Conservation (phyloP, 352 stramenopile genomes). For the Phytophthora sansomeana region DNA sequence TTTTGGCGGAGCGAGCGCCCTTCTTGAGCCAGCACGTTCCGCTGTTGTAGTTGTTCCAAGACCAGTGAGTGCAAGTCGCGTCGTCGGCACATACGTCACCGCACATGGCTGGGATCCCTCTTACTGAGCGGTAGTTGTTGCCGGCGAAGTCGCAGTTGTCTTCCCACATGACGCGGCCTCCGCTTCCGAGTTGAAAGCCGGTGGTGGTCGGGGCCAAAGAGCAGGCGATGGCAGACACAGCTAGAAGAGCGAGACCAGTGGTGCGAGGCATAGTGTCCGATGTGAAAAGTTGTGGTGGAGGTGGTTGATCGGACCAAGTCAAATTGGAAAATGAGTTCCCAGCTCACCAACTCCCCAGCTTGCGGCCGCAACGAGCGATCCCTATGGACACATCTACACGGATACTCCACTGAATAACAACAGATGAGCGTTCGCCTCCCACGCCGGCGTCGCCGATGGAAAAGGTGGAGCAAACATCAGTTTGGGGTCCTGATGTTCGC, state of each 20-base stretch:
- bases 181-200: slow-evolving; percentile 34
- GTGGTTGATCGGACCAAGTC: slow-evolving; percentile 8
- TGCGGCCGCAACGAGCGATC: neutral
- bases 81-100: slow-evolving; percentile 45
- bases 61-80: slow-evolving; percentile 50
- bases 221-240: slow-evolving; percentile 11
- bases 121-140: slow-evolving; percentile 38
- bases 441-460: neutral
- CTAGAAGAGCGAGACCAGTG: slow-evolving; percentile 16
- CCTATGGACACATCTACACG: slow-evolving; percentile 6
- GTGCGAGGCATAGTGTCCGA: slow-evolving; percentile 12
- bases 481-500: slow-evolving; percentile 21
- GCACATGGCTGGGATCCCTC: slow-evolving; percentile 39
- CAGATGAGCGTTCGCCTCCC: slow-evolving; percentile 16
- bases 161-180: slow-evolving; percentile 49
- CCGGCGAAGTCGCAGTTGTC: slow-evolving; percentile 47
- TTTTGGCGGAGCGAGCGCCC: slow-evolving; percentile 25
- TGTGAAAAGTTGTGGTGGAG: neutral
- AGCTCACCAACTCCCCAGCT: neutral
- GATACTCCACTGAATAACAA: slow-evolving; percentile 19
- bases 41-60: slow-evolving; percentile 44
- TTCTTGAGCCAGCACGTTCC: slow-evolving; percentile 56
- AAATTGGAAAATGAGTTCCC: slow-evolving; percentile 24
- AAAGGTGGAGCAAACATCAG: slow-evolving; percentile 18
- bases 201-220: slow-evolving; percentile 10